Conservation (phyloP, 495 filamentous ascomycete genomes). For the Hyaloscypha hepaticicola region DNA sequence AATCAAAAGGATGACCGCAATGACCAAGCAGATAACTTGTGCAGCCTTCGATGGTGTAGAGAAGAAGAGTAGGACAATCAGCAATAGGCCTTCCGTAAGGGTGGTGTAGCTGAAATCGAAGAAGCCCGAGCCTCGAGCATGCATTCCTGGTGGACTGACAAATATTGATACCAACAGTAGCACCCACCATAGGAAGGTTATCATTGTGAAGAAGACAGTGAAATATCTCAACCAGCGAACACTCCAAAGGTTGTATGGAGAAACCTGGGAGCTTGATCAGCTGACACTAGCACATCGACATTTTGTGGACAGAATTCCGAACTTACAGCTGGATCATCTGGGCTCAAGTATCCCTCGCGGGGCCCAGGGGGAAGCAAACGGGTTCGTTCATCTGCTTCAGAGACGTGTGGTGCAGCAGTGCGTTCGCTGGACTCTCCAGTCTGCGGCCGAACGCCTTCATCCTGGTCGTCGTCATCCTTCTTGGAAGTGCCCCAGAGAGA, state of each 20-base stretch:
- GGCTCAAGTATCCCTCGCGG: conserved; percentile 67
- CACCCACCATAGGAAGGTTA: conserved; percentile 89
- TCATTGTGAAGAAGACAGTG: conserved; percentile 61
- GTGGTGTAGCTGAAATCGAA: conserved; percentile 80
- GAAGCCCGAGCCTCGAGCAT: conserved; percentile 86
- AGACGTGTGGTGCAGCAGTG: conserved; percentile 16
- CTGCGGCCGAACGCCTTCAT: conserved; percentile 20
- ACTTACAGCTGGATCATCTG: conserved; percentile 90
- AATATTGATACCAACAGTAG: conserved; percentile 83
- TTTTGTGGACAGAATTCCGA: neutral
- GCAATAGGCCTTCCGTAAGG: conserved; percentile 67
- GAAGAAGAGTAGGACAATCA: conserved; percentile 84
- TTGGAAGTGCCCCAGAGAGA: conserved; percentile 47
- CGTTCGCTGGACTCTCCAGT: conserved; percentile 29
- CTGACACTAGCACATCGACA: neutral
- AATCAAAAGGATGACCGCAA: conserved; percentile 71
- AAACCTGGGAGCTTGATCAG: conserved; percentile 56
- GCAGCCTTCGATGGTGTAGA: conserved; percentile 74
- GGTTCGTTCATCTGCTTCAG: conserved; percentile 57
- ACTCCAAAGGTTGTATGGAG: conserved; percentile 92
- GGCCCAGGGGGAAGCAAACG: conserved; percentile 59
- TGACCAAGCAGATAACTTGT: conserved; percentile 63
- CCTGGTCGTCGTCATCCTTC: conserved; percentile 43
- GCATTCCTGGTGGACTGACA: conserved; percentile 80
- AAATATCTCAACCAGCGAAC: conserved; percentile 75